Evolutionary conservation across 2,329 filamentous ascomycete species (phyloP).

Genomic region (Hyphodiscus sp.): DNA sequence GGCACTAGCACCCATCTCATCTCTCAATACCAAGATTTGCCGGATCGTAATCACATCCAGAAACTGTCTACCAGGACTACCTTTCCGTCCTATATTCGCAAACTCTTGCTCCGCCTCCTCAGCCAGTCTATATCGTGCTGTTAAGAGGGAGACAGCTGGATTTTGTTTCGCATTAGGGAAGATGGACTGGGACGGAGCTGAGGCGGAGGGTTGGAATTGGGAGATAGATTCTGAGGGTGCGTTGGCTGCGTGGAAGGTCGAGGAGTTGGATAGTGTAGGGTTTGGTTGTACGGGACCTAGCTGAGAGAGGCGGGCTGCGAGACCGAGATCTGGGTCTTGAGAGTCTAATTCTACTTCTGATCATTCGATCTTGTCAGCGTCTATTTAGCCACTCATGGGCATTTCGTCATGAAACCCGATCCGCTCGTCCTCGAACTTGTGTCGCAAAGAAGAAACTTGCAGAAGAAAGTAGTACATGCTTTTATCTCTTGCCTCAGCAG

Average conservation of each 20-base stretch:
- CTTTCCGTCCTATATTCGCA: constrained; percentile 31
- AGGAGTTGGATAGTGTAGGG: constrained; percentile 25
- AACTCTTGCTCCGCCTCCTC: constrained; percentile 55
- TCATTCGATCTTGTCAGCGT: neutral
- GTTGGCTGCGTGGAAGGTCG: constrained; percentile 18
- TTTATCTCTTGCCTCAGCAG: constrained; percentile 2
- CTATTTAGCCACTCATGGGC: neutral
- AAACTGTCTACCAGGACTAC: constrained; percentile 35
- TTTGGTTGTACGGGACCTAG: constrained; percentile 26
- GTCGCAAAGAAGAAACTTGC: neutral
- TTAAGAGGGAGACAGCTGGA: constrained; percentile 23
- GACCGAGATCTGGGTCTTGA: constrained; percentile 14
- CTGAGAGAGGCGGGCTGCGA: constrained; percentile 20
- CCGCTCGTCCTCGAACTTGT: neutral
- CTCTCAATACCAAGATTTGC: constrained; percentile 41
- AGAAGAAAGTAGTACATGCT: constrained; percentile 8
- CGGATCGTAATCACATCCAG: constrained; percentile 44
- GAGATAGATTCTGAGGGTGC: neutral
- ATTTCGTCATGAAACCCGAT: too few species aligned
- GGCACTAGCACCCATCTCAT: constrained; percentile 25
- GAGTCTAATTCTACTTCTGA: constrained; percentile 11
- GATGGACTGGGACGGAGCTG: constrained; percentile 19
- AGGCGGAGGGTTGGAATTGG: constrained; percentile 18
- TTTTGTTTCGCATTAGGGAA: constrained; percentile 18
- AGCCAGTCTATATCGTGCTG: constrained; percentile 49